Evolutionary conservation across 306 rosid species (phyloP), one percentile per base, ranked within the genome.

Genomic region (Fragaria nilgerrensis): DNA sequence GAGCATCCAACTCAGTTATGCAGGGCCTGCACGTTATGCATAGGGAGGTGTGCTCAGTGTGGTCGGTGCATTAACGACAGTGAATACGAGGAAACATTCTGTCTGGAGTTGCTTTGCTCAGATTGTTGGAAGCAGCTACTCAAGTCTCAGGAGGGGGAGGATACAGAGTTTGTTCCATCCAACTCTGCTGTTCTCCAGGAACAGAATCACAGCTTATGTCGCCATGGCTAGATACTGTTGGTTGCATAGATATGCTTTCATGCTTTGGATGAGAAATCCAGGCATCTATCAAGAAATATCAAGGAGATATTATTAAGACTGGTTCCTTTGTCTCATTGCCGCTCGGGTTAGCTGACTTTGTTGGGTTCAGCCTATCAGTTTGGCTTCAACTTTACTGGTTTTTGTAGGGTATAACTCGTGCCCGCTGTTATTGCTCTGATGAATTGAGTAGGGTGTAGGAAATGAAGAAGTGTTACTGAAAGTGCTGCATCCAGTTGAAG

Each of bases 81-180:
- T 59, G 98, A 92, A 70, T 94, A 86, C 73, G 96, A 92, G 85
- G 98, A 94, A 82, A 94, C 97, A 41, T 91, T 94, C 75, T 85
- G 94, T 80, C 76, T 94, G 86, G 97, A 94, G 63, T 77, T 78
- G 68, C 94, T 90, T 73, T 94, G 98, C 80, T 89, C 88, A 49
- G 83, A 71, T 78, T 94, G 97, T 77, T 84, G 83, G 68, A 79
- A 82, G 74, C 87, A 86, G 79, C 79, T 70, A 71, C 49, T 58
- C 59, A 76, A 78, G 76, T 77, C 74, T 25, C 74, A 72, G 43
- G 97, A 84, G 81, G 72, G 56, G 80, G 70, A n/a, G 4, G 86
- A 87, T 27, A 41, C 79, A 67, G 77, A 69, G 75, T 68, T 70
- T 70, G 82, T 68, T 68, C 41, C 78, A 8, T 69, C 79, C 61